phyloP scores from a whole-genome alignment of 331 rosid species.

The Pyrus hybrid region DNA sequence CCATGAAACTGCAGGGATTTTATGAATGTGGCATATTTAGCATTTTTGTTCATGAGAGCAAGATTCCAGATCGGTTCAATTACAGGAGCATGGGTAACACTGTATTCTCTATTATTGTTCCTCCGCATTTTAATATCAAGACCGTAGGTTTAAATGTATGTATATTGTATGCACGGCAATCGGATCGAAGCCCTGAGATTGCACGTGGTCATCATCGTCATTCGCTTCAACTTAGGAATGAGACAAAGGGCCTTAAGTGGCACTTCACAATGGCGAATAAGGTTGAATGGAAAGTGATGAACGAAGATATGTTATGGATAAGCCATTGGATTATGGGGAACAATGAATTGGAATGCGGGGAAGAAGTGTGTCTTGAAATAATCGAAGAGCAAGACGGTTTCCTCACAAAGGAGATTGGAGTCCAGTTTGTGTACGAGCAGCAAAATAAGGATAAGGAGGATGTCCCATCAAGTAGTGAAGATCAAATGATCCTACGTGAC shows the following conservation, averaged over 20 bases:
- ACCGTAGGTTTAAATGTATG: neutral
- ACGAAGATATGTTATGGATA: too few relatives aligned
- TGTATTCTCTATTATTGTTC: neutral
- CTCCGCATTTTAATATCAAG: neutral
- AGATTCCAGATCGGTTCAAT: neutral
- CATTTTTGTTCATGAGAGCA: neutral
- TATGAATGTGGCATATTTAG: neutral
- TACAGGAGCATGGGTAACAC: neutral
- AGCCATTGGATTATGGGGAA: too few relatives aligned
- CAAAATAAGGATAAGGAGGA: neutral
- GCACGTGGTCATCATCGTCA: rapidly evolving
- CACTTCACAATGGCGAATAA: rapidly evolving
- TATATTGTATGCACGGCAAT: neutral
- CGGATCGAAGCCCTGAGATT: neutral
- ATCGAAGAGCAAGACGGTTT: neutral
- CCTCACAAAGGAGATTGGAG: too few relatives aligned
- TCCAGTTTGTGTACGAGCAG: neutral
- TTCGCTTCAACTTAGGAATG: neutral
- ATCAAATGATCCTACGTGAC: neutral
- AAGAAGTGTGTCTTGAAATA: neutral
- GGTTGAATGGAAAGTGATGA: too few relatives aligned
- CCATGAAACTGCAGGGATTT: too few relatives aligned
- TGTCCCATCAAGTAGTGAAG: too few relatives aligned
- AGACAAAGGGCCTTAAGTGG: constrained; percentile 1
- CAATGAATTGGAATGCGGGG: neutral